Evolutionary conservation across 306 rosid genomes (phyloP), one percentile per base, ranked within the genome.

Genomic region (Potentilla sterilis): DNA sequence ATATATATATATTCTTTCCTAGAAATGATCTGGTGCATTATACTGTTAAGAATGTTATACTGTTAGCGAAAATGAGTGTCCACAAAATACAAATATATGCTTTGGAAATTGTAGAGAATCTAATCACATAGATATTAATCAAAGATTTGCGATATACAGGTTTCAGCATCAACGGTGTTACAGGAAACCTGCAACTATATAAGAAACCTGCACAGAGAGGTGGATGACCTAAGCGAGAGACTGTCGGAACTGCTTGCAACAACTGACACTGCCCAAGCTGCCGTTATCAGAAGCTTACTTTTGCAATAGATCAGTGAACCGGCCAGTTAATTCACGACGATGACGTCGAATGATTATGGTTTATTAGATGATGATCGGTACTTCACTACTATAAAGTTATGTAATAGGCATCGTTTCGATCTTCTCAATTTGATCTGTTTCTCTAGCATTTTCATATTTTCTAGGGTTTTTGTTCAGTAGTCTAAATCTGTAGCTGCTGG

Each of bases 131-230:
- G 11, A 62, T 32, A 32, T 7, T 62, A 62, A 62, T 62, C 21
- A 35, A 16, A 34, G 67, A 62, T 62, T 62, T 35, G 42, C 34
- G 42, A 35, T 34, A 37, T 38, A 9, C 84, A 93, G 98, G 96
- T 79, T 57, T 86, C 98, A 71, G 90, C 98, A 24, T 64, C 96
- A 0, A 88, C 81, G 67, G 93, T 89, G 71, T 78, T 93, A 83
- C 98, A 93, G 24, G 98, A 93, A 83, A 93, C 96, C 0, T 93
- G 98, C 87, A 93, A 87, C 83, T 89, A 93, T 58, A 93, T 93
- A 6, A 89, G 88, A 82, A 93, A 63, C 85, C 81, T 93, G 84
- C 89, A 93, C 81, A 79, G 97, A 64, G 98, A 93, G 70, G 98
- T 89, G 37, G 98, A 89, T n/a, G 98, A 88, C 43, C 86, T 93